Conservation (phyloP, 768 basidiomycete species). For the Tricholoma flavovirens region DNA sequence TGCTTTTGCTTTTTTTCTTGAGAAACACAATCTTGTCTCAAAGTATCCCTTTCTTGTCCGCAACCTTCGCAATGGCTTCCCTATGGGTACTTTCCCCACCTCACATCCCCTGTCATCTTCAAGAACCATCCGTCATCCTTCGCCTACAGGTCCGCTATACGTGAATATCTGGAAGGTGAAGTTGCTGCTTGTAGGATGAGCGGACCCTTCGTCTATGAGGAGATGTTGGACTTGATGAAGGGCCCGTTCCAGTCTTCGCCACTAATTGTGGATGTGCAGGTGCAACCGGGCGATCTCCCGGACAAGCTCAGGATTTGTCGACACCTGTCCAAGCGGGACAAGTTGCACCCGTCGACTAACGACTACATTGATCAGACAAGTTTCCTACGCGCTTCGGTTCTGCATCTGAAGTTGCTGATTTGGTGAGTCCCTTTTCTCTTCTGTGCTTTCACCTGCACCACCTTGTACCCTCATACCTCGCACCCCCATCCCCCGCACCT, state of each 20-base stretch:
- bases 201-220: conserved; percentile 17
- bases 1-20: conserved; percentile 21
- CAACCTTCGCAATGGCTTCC: conserved; percentile 28
- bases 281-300: conserved; percentile 16
- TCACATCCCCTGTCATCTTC: conserved; percentile 13
- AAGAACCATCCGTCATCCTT: conserved; percentile 13
- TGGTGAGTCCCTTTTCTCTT: conserved; percentile 15
- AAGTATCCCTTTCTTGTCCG: conserved; percentile 24
- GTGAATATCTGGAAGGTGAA: conserved; percentile 17
- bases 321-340: conserved; percentile 21
- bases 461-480: not conserved
- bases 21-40: conserved; percentile 14
- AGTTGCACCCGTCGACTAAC: conserved; percentile 14
- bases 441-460: not conserved
- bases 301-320: conserved; percentile 22
- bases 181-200: conserved; percentile 17
- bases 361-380: conserved; percentile 16
- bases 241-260: conserved; percentile 27
- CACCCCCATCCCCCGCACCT: not conserved
- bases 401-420: conserved; percentile 18
- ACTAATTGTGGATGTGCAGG: conserved; percentile 19
- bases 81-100: conserved; percentile 26
- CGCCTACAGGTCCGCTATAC: conserved; percentile 9
- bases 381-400: conserved; percentile 24
- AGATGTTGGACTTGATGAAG: conserved; percentile 15